These are phyloP conservation scores for Sambucus nigra DNA, from an alignment of 129 eudicot species.

Conservation along the genomic window DNA sequence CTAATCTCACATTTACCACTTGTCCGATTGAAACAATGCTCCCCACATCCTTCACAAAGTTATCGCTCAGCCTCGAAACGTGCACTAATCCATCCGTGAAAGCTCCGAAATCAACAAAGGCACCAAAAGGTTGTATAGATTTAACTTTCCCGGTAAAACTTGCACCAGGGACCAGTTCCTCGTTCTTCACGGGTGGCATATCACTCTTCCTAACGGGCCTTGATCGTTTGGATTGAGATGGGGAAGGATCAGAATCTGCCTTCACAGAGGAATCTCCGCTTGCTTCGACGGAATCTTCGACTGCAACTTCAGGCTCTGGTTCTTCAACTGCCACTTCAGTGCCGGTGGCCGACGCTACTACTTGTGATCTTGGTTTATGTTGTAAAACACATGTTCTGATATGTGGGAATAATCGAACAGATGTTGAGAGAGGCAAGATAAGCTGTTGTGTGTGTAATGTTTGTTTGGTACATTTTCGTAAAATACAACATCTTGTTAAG, in stretches of 20 bases:
- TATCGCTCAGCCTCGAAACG: conserved; percentile 62
- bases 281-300: conserved; percentile 31
- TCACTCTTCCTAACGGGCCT: conserved; percentile 78
- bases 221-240: conserved; percentile 36
- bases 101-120: conserved; percentile 92
- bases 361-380: conserved; percentile 22
- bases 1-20: conserved; percentile 70
- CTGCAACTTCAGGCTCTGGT: conserved; percentile 34
- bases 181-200: conserved; percentile 82
- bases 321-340: conserved; percentile 65
- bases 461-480: conserved; percentile 29
- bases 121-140: conserved; percentile 90
- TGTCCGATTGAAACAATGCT: conserved; percentile 69
- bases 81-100: conserved; percentile 89
- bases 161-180: conserved; percentile 79
- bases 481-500: conserved; percentile 32
- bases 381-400: conserved; percentile 28
- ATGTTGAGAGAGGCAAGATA: conserved; percentile 50
- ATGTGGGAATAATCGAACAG: conserved; percentile 52
- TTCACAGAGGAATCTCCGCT: conserved; percentile 21
- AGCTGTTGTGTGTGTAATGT: conserved; percentile 37
- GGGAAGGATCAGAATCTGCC: conserved; percentile 18
- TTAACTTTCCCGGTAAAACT: conserved; percentile 81
- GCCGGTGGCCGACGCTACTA: conserved; percentile 42
- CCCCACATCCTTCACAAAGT: conserved; percentile 75